Conservation (phyloP, 2,329 filamentous ascomycete genomes). For the Ophiocordyceps robertsii region DNA sequence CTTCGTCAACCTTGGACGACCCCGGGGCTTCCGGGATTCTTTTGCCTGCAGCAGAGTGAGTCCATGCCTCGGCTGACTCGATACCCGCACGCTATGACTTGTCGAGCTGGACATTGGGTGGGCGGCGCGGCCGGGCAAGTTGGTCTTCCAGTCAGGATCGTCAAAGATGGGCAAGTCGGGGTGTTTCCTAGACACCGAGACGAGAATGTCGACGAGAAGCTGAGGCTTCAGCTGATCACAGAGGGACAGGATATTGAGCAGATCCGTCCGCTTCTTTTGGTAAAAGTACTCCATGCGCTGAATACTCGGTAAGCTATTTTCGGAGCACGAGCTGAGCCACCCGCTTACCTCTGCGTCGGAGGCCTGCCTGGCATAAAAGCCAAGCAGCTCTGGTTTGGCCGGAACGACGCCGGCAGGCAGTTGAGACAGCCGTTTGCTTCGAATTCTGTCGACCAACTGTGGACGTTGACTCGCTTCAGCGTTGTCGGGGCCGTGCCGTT, state of each 20-base stretch:
- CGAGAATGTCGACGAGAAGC: constrained; percentile 26
- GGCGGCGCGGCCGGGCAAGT: constrained; percentile 1
- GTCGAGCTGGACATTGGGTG: background rate
- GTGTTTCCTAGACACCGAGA: constrained; percentile 27
- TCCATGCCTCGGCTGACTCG: constrained; percentile 15
- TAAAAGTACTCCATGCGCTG: constrained; percentile 27
- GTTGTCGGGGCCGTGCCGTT: background rate
- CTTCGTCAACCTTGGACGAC: constrained; percentile 18
- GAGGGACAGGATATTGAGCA: constrained; percentile 25
- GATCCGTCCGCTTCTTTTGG: constrained; percentile 20
- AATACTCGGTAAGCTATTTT: background rate
- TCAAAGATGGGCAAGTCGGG: constrained; percentile 28
- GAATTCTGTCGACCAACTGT: constrained; percentile 16
- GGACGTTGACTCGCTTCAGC: constrained; percentile 7
- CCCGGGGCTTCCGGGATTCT: constrained; percentile 15
- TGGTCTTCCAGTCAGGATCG: constrained; percentile 24
- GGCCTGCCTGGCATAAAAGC: constrained; percentile 21
- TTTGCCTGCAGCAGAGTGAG: constrained; percentile 14
- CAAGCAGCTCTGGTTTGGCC: constrained; percentile 22
- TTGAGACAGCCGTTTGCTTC: constrained; percentile 16
- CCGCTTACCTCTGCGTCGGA: constrained; percentile 19
- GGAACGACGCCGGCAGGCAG: constrained; percentile 19
- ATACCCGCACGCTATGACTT: constrained; percentile 5
- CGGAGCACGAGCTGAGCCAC: no score
- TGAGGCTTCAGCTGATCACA: constrained; percentile 27